Evolutionary conservation across 495 filamentous ascomycete genomes (phyloP).

Genomic region (Xylaria sp.): DNA sequence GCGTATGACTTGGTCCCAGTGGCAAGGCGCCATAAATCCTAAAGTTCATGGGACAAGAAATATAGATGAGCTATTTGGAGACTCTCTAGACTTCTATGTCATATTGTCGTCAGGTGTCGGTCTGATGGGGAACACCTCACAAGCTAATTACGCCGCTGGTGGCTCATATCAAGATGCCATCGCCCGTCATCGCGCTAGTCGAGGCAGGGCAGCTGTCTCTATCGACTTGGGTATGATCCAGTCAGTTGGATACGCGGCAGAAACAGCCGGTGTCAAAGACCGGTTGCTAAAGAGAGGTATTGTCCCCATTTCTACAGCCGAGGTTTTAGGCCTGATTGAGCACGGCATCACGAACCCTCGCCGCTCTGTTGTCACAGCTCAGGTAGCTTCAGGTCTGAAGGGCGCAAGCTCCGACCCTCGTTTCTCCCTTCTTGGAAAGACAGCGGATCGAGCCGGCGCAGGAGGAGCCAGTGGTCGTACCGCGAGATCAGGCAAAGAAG

Average conservation of each 20-base stretch:
- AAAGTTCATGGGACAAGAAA: conserved; percentile 59
- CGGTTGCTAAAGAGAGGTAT: neutral
- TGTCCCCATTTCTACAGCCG: neutral
- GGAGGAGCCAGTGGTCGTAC: neutral
- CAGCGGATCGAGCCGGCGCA: neutral
- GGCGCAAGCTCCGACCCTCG: neutral
- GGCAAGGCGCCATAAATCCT: conserved; percentile 47
- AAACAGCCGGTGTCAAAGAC: neutral
- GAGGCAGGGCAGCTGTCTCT: conserved; percentile 46
- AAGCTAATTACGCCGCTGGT: conserved; percentile 56
- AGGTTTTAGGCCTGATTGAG: conserved; percentile 7
- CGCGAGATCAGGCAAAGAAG: neutral
- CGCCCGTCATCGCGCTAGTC: conserved; percentile 36
- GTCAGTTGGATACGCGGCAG: conserved; percentile 40
- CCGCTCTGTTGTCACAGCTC: neutral
- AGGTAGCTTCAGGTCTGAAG: neutral
- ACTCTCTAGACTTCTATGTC: conserved; percentile 57
- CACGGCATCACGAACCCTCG: neutral
- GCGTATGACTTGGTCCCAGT: conserved; percentile 53
- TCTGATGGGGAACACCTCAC: conserved; percentile 50
- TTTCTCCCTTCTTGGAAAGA: neutral
- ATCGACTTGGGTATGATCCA: conserved; percentile 57
- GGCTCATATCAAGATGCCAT: conserved; percentile 52
- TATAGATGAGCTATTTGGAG: conserved; percentile 46
- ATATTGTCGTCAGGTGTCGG: conserved; percentile 60